Evolutionary conservation across 495 filamentous ascomycete genomes (phyloP).

Genomic region (Lophiotrema nucula): DNA sequence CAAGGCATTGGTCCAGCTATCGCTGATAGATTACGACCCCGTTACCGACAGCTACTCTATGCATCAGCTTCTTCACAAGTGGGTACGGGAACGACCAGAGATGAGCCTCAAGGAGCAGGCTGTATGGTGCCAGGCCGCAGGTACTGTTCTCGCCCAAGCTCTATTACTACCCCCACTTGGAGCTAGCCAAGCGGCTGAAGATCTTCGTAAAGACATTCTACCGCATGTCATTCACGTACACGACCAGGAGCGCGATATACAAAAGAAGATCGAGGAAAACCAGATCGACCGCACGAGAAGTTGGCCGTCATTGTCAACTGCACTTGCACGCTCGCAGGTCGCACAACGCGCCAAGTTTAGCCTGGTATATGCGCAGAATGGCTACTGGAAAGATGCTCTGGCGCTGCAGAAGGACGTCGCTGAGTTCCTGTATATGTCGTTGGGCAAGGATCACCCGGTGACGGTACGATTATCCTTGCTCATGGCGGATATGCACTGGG

Average conservation of each 20-base stretch:
- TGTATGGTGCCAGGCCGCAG: constrained; percentile 42
- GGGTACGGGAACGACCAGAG: constrained; percentile 42
- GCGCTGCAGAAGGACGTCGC: constrained; percentile 32
- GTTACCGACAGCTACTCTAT: constrained; percentile 42
- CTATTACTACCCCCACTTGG: constrained; percentile 38
- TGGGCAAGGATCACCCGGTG: constrained; percentile 33
- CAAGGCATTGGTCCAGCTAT: constrained; percentile 36
- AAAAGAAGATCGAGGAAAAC: neutral
- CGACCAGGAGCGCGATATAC: neutral
- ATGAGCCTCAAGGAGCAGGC: constrained; percentile 42
- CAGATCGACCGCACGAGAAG: neutral
- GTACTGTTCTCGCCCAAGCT: constrained; percentile 31
- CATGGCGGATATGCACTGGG: constrained; percentile 33
- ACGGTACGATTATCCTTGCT: constrained; percentile 6
- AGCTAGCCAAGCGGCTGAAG: constrained; percentile 21
- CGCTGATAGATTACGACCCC: constrained; percentile 37
- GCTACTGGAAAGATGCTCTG: constrained; percentile 36
- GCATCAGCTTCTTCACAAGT: constrained; percentile 46
- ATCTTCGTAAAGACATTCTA: neutral
- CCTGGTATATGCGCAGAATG: constrained; percentile 40
- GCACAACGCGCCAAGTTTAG: constrained; percentile 39
- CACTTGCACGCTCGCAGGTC: constrained; percentile 17
- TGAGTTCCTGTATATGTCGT: constrained; percentile 14
- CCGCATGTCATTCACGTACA: neutral
- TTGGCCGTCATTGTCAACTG: neutral